Conservation (phyloP, 1,139 yeast genomes). For the Starmera stellimalicola region DNA sequence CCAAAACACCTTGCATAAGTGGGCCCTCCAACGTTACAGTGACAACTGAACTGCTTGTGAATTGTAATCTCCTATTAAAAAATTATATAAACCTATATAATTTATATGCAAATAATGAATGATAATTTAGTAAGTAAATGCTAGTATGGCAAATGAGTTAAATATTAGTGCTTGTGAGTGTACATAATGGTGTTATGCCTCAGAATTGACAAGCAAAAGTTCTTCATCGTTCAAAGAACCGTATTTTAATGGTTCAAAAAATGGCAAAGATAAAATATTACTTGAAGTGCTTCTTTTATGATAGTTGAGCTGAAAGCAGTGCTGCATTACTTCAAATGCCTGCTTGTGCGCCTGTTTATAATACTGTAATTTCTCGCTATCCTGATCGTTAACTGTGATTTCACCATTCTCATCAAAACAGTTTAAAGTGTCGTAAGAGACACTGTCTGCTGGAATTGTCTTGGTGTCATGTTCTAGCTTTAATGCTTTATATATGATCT, state of each 20-base stretch:
- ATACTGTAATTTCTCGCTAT: conserved; percentile 3
- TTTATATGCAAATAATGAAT: too few species aligned
- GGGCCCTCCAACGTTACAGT: too few species aligned
- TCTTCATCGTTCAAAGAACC: conserved; percentile 8
- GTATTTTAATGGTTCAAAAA: conserved; percentile 9
- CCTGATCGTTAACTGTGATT: conserved; percentile 3
- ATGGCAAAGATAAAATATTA: conserved; percentile 42
- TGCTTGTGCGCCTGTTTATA: conserved; percentile 11
- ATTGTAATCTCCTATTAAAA: too few species aligned
- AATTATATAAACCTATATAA: too few species aligned
- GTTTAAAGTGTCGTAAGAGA: conserved; percentile 26
- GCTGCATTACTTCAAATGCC: conserved; percentile 16
- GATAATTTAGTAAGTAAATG: too few species aligned
- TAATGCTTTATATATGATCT: conserved; percentile 15
- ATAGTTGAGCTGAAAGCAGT: conserved; percentile 79
- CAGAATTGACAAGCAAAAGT: too few species aligned
- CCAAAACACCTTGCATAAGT: too few species aligned
- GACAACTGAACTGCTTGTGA: too few species aligned
- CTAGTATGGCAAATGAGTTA: too few species aligned
- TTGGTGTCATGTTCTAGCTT: conserved; percentile 23
- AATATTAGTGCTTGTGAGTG: too few species aligned
- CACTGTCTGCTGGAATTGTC: conserved; percentile 28
- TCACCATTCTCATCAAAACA: conserved; percentile 4
- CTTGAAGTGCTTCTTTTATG: conserved; percentile 68
- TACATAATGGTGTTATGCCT: too few species aligned